These are phyloP conservation scores for Pseudocercospora eumusae DNA, from an alignment of 2,329 filamentous ascomycete species.

Conservation along the genomic window DNA sequence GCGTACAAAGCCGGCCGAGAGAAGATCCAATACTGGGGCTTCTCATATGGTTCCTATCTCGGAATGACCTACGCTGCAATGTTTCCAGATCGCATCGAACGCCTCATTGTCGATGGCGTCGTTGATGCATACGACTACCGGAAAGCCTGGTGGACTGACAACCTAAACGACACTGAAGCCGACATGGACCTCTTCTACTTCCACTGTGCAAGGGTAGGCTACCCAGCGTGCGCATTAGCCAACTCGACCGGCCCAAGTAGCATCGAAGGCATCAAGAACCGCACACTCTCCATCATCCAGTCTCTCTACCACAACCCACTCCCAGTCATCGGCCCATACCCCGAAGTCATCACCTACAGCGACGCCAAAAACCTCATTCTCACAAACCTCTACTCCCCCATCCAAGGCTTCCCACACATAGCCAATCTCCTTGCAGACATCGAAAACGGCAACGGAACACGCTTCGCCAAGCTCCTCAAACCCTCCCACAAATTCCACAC, in stretches of 20 bases:
- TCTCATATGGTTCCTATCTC: slow-evolving; percentile 51
- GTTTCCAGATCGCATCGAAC: slow-evolving; percentile 43
- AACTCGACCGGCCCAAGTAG: slow-evolving; percentile 37
- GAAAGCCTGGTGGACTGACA: slow-evolving; percentile 42
- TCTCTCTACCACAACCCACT: slow-evolving; percentile 47
- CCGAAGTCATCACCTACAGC: slow-evolving; percentile 46
- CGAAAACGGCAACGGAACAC: slow-evolving; percentile 38
- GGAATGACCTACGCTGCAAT: slow-evolving; percentile 47
- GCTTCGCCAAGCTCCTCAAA: slow-evolving; percentile 33
- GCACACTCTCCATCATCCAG: slow-evolving; percentile 39
- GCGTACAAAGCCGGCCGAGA: slow-evolving; percentile 36
- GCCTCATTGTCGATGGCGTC: slow-evolving; percentile 51
- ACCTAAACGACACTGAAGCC: slow-evolving; percentile 49
- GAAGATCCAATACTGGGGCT: slow-evolving; percentile 44
- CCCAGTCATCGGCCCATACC: slow-evolving; percentile 37
- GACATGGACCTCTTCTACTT: slow-evolving; percentile 48
- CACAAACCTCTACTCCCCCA: slow-evolving; percentile 42
- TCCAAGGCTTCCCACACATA: slow-evolving; percentile 39
- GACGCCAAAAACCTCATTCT: slow-evolving; percentile 44
- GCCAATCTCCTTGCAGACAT: slow-evolving; percentile 42
- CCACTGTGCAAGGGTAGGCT: slow-evolving; percentile 47
- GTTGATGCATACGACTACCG: slow-evolving; percentile 45
- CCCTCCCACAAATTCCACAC: slow-evolving; percentile 14
- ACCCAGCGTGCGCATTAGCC: slow-evolving; percentile 44
- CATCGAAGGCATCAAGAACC: slow-evolving; percentile 41